These are phyloP conservation scores for Aspergillus pseudoglaucus DNA, from an alignment of 2,329 filamentous ascomycete genomes.

Conservation along the genomic window DNA sequence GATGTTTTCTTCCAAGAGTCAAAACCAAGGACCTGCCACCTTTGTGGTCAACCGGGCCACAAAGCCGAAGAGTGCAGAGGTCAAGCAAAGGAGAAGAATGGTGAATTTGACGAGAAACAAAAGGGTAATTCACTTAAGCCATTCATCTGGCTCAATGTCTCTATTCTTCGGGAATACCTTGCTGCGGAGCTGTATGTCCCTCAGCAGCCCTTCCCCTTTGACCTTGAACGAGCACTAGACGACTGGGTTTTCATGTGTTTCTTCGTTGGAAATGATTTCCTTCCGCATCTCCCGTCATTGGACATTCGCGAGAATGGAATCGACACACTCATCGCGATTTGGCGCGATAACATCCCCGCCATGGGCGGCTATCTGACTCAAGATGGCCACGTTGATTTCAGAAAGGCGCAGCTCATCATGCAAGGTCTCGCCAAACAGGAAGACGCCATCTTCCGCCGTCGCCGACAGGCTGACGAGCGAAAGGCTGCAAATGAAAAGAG, in stretches of 20 bases:
- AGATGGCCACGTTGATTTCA: constrained; percentile 84
- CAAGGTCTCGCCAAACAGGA: constrained; percentile 86
- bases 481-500: constrained; percentile 73
- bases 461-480: constrained; percentile 79
- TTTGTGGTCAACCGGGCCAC: constrained; percentile 90
- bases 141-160: constrained; percentile 97
- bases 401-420: constrained; percentile 79
- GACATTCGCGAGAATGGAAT: constrained; percentile 97
- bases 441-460: constrained; percentile 82
- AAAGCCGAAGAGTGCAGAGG: constrained; percentile 80
- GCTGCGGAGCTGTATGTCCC: constrained; percentile 82
- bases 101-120: constrained; percentile 76
- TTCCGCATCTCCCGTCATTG: constrained; percentile 92
- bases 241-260: constrained; percentile 99
- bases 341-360: constrained; percentile 80
- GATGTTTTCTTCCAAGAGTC: constrained; percentile 92
- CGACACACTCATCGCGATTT: constrained; percentile 91
- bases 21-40: constrained; percentile 71
- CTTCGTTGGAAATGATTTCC: constrained; percentile 97
- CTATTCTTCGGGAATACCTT: constrained; percentile 84
- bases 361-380: constrained; percentile 98
- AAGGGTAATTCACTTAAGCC: constrained; percentile 68
- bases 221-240: constrained; percentile 88
- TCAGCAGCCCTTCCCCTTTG: constrained; percentile 77
- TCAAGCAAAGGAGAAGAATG: constrained; percentile 67